Base-by-base conservation (phyloP, 441 rosid species). In the Arabidopsis lyrata region DNA sequence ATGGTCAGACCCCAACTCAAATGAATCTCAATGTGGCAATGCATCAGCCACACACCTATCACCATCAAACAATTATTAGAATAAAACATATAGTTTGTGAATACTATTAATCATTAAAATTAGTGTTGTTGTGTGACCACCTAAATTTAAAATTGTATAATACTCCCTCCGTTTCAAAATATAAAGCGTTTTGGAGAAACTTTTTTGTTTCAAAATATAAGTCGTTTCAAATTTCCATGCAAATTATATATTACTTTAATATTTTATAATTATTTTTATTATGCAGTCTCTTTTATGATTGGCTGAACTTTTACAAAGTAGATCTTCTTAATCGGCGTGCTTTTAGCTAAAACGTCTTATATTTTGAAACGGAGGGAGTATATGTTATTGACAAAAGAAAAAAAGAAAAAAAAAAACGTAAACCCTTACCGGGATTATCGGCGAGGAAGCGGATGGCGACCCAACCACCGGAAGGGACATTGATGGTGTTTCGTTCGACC, bases 31-130 rank as follows among this genome's bases (percentile, higher is more conserved):
- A 88, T 80, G 77, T 93, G 98, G 74, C 95, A 91, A 68, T 93
- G 97, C 97, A 93, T 86, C 3, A 88, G 44, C 93, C 96, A 90
- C 68, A 85, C 92, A 66, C 95, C 97, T 92, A n/a, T 39, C 34
- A 62, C 50, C 39, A 62, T 61, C 74, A 61, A 67, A 36, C 63
- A 34, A 38, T 16, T 44, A 36, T 78, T 20, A 14, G 13, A 65
- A 16, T 22, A 0, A 54, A 54, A 24, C 9, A 66, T 13, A 11
- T 47, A 24, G 10, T 56, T 48, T 16, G 7, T 11, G n/a, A 56
- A 12, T 13, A 20, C 8, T 10, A 36, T 24, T 38, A 50, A 34
- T 2, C 39, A 56, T 24, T 16, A 35, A 56, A 47, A 22, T 32
- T 69, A 52, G 15, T 52, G 0, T 16, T 47, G 18, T 13, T 4